A percentile compares a stretch with the other conserved stretches of the same genome.
phyloP scores from a whole-genome alignment of 495 filamentous ascomycete genomes.

The Copromyces sp. region DNA sequence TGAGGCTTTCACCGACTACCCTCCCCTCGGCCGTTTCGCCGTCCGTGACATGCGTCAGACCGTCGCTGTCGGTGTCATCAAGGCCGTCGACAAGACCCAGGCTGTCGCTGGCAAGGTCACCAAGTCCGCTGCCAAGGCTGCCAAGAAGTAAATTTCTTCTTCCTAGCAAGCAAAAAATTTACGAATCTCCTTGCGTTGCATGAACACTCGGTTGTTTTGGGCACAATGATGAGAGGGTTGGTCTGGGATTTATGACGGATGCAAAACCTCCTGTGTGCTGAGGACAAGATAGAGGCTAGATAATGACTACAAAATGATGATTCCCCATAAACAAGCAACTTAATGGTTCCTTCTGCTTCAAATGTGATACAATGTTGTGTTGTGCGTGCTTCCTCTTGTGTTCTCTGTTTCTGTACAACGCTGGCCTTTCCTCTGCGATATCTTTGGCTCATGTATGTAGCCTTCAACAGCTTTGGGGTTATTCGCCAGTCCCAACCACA shows the following conservation, averaged over 20 bases:
- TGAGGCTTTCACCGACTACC: slow-evolving; percentile 99
- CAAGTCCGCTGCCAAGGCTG: slow-evolving; percentile 70
- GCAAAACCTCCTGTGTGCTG: slow-evolving; percentile 41
- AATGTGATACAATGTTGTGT: neutral
- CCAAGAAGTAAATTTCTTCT: slow-evolving; percentile 40
- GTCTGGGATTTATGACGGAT: slow-evolving; percentile 31
- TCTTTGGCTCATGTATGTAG: neutral
- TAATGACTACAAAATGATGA: slow-evolving; percentile 24
- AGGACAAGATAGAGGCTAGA: slow-evolving; percentile 44
- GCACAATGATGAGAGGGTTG: slow-evolving; percentile 33
- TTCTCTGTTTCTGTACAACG: neutral
- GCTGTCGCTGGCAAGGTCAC: slow-evolving; percentile 39
- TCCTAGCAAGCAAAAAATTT: slow-evolving; percentile 9
- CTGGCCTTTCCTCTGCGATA: neutral
- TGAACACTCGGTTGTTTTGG: slow-evolving; percentile 36
- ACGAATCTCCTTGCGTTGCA: slow-evolving; percentile 31
- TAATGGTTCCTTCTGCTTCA: neutral
- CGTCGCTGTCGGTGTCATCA: slow-evolving; percentile 95
- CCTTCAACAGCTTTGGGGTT: neutral
- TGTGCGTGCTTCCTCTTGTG: neutral
- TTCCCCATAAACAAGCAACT: slow-evolving; percentile 4
- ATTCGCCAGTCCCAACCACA: neutral
- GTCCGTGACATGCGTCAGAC: slow-evolving; percentile 91
- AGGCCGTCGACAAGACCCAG: slow-evolving; percentile 44
- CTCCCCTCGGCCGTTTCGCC: slow-evolving; percentile 96